A percentile compares a stretch with the other conserved stretches of the same genome.
Evolutionary conservation across 495 filamentous ascomycete species (phyloP).

Genomic region (Neurospora sp.): DNA sequence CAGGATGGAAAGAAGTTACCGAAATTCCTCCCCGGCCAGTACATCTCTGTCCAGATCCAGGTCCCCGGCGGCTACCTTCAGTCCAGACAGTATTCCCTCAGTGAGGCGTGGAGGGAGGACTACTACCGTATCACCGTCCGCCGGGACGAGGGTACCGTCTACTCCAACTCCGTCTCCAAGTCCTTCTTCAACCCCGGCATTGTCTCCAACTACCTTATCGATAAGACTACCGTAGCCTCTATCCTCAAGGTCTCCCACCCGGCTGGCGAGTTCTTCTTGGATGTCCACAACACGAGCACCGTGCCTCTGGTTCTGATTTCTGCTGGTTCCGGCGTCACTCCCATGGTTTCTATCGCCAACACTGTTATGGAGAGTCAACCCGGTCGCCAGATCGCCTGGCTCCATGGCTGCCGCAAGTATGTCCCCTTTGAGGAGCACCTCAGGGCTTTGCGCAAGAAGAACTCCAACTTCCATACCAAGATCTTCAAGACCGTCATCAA

Average conservation of each 20-base stretch:
- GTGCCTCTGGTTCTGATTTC: slow-evolving; percentile 56
- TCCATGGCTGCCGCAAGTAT: slow-evolving; percentile 48
- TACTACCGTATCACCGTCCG: slow-evolving; percentile 66
- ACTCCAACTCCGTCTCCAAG: slow-evolving; percentile 30
- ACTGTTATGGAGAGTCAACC: slow-evolving; percentile 35
- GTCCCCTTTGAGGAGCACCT: slow-evolving; percentile 46
- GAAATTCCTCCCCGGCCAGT: slow-evolving; percentile 56
- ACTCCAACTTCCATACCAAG: slow-evolving; percentile 24
- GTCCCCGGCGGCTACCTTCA: slow-evolving; percentile 50
- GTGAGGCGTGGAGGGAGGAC: slow-evolving; percentile 44
- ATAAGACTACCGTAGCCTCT: slow-evolving; percentile 47
- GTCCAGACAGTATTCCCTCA: slow-evolving; percentile 64
- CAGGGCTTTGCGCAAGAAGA: slow-evolving; percentile 24
- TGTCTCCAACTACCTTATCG: slow-evolving; percentile 62
- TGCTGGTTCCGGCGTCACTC: slow-evolving; percentile 60
- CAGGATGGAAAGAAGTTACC: slow-evolving; percentile 52
- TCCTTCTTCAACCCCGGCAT: slow-evolving; percentile 43
- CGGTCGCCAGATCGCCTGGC: slow-evolving; percentile 44
- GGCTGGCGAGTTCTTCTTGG: slow-evolving; percentile 59
- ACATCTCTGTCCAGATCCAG: slow-evolving; percentile 50
- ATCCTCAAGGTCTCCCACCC: slow-evolving; percentile 55
- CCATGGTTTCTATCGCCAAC: slow-evolving; percentile 59
- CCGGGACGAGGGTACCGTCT: slow-evolving; percentile 45
- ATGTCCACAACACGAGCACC: slow-evolving; percentile 26
- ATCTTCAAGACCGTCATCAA: slow-evolving; percentile 33